Evolutionary conservation across 2,329 filamentous ascomycete species (phyloP).

Genomic region (Furcasterigmium sp.): DNA sequence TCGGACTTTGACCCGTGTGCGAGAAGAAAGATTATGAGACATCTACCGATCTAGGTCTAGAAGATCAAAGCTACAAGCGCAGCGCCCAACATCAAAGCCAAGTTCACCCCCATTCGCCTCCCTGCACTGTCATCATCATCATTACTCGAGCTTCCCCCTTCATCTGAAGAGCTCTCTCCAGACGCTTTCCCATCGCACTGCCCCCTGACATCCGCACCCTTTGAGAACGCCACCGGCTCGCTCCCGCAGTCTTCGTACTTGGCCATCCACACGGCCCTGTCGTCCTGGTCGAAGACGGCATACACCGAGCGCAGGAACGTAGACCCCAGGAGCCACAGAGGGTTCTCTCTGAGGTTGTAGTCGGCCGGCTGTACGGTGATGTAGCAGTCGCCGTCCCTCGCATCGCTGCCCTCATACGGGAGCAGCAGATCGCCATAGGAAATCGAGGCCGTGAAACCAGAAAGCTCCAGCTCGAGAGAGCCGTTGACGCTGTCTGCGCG

Average conservation of each 20-base stretch:
- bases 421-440: background rate
- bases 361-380: background rate
- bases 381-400: background rate
- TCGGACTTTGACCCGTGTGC: too few relatives aligned
- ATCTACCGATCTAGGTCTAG: background rate
- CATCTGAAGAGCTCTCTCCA: background rate
- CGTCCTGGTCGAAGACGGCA: slow-evolving; percentile 35
- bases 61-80: background rate
- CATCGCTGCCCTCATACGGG: background rate
- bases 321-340: background rate
- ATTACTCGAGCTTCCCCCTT: background rate
- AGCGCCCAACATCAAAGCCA: background rate
- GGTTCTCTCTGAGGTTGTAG: background rate
- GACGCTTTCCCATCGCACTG: background rate
- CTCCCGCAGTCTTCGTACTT: background rate
- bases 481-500: background rate
- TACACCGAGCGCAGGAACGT: slow-evolving; percentile 37
- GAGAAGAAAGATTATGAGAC: background rate
- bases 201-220: background rate
- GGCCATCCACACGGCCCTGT: slow-evolving; percentile 11
- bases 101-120: background rate
- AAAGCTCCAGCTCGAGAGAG: background rate
- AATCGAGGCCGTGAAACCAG: background rate
- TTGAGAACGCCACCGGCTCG: background rate
- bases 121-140: background rate